Evolutionary conservation across 495 filamentous ascomycete genomes (phyloP).

Genomic region (Massariosphaeria phaeospora): DNA sequence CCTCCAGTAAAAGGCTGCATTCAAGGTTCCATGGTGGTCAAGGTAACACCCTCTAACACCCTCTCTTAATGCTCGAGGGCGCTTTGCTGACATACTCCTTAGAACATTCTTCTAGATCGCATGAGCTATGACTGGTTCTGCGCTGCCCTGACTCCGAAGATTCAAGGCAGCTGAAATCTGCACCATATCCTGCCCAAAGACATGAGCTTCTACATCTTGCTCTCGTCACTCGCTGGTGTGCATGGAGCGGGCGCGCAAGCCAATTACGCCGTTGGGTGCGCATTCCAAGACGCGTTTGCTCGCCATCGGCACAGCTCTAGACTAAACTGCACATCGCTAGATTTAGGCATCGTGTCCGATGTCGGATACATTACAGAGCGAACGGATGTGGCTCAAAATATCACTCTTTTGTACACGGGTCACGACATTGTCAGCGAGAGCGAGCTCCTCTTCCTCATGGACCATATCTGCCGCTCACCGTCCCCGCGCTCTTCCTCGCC

Average conservation of each 20-base stretch:
- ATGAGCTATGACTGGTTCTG: neutral
- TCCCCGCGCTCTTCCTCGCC: no score
- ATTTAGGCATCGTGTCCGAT: neutral
- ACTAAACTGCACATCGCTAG: neutral
- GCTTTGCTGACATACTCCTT: neutral
- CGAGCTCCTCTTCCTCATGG: no score
- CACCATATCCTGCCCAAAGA: slow-evolving; percentile 3
- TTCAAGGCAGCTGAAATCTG: slow-evolving; percentile 15
- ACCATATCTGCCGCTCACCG: no score
- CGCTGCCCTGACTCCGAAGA: slow-evolving; percentile 5
- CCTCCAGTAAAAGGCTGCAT: slow-evolving; percentile 32
- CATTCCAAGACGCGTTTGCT: slow-evolving; percentile 3
- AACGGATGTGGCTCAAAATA: no score
- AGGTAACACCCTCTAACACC: slow-evolving; percentile 27
- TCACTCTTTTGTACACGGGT: no score
- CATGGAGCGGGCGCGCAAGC: neutral
- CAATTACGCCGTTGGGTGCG: neutral
- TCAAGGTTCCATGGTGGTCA: slow-evolving; percentile 26
- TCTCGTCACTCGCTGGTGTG: neutral
- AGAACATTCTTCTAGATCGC: neutral
- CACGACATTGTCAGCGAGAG: no score
- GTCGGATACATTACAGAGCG: slow-evolving; percentile 15
- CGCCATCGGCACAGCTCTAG: neutral
- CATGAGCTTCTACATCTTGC: slow-evolving; percentile 19
- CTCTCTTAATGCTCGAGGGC: neutral